Base-by-base conservation (phyloP, 2,329 filamentous ascomycete genomes). In the Botryotinia calthae region DNA sequence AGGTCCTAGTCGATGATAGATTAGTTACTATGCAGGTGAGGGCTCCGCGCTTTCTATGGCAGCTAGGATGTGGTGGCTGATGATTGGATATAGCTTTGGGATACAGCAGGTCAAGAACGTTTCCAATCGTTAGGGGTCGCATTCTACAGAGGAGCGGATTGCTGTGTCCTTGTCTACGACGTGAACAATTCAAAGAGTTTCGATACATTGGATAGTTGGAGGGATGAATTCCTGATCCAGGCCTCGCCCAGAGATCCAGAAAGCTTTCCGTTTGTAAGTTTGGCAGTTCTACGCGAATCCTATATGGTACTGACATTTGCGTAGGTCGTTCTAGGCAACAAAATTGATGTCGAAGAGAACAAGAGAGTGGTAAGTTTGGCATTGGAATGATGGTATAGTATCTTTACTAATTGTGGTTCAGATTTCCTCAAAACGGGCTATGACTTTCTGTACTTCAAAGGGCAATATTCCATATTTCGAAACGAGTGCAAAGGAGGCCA, bases 161-260 rank as follows among this genome's bases (percentile, higher is more conserved):
- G 95, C 88, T 98, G 96, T 82, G 95, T 98, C 74, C 87, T 99
- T 71, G 95, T 98, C 70, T 98, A 96, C 86, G 95, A 99, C 81
- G 95, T 99, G 83, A 99, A 99, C 86, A 98, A 98, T 83, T 93
- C 95, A 75, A 99, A 99, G 89, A 97, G 94, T 83, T 99, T 99
- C 83, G 96, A 99, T 82, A 97, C 95, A 22, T 89, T 99, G 74
- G 96, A 99, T 82, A 97, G 94, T 84, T 99, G 96, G 96, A 89
- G 96, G 80, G 96, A 99, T 81, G 96, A 99, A 83, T 99, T 99
- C 82, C 84, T 99, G 78, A 97, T 99, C 78, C 96, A 99, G 84
- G 96, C 96, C 10, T 97, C 94, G 77, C 96, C 96, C 8, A 91
- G 97, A 81, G 96, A 99, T 79, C 96, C 96, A 2, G 95, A 98